phyloP scores from a whole-genome alignment of 1,284 basidiomycete genomes.

The Pyrrhoderma lamaoense region DNA sequence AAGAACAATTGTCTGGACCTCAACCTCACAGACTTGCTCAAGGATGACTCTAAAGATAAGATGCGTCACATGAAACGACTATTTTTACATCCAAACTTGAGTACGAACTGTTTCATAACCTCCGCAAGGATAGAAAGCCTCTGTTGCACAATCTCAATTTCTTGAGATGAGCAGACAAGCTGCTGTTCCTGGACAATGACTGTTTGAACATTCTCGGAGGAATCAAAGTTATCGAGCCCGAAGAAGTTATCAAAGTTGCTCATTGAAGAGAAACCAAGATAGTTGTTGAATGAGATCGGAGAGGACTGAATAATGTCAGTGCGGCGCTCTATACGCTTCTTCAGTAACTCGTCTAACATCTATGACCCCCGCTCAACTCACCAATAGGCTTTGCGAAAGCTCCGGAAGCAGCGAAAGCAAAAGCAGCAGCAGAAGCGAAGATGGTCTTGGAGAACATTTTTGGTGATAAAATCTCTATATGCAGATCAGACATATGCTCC shows the following conservation, averaged over 20 bases:
- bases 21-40: slow-evolving; percentile 23
- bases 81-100: neutral
- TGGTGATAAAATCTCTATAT: neutral
- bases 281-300: slow-evolving; percentile 21
- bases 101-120: slow-evolving; percentile 19
- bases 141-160: slow-evolving; percentile 22
- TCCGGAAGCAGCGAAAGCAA: slow-evolving; percentile 16
- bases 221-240: slow-evolving; percentile 21
- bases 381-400: slow-evolving; percentile 18
- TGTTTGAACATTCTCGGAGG: slow-evolving; percentile 17
- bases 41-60: slow-evolving; percentile 19
- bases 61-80: neutral
- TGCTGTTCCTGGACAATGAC: slow-evolving; percentile 17
- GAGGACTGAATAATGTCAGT: neutral
- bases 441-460: slow-evolving; percentile 21
- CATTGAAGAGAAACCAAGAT: slow-evolving; percentile 17
- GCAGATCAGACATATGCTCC: neutral
- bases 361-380: neutral
- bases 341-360: neutral
- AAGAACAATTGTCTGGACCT: slow-evolving; percentile 22
- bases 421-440: slow-evolving; percentile 15
- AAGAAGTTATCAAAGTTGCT: slow-evolving; percentile 23
- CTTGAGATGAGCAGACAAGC: slow-evolving; percentile 19
- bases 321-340: slow-evolving; percentile 1
- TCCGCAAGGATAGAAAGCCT: slow-evolving; percentile 21